phyloP scores from a whole-genome alignment of 2,329 filamentous ascomycete species.

The Xylariaceae sp. region DNA sequence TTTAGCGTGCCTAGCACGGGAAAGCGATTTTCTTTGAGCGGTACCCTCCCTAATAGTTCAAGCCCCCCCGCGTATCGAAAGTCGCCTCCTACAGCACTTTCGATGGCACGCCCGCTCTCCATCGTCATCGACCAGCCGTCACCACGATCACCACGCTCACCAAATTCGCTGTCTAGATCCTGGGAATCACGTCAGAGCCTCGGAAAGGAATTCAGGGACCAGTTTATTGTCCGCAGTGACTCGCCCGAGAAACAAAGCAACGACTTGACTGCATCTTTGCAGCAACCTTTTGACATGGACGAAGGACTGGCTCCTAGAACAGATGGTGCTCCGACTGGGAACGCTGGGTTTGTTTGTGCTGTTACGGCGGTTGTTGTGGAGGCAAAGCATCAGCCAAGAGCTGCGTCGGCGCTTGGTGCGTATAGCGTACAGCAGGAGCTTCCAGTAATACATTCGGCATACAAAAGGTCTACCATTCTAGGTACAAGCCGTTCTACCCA shows the following conservation, averaged over 20 bases:
- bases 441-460: slow-evolving; percentile 13
- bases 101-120: slow-evolving; percentile 49
- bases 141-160: slow-evolving; percentile 30
- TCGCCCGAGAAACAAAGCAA: slow-evolving; percentile 4
- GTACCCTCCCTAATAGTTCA: slow-evolving; percentile 12
- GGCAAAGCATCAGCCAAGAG: slow-evolving; percentile 15
- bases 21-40: slow-evolving; percentile 43
- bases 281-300: too few species aligned
- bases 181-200: slow-evolving; percentile 5
- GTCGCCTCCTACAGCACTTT: slow-evolving; percentile 44
- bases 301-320: too few species aligned
- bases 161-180: slow-evolving; percentile 10
- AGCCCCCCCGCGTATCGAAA: slow-evolving; percentile 29
- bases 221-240: slow-evolving; percentile 1
- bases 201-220: slow-evolving; percentile 8
- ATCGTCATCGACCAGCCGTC: slow-evolving; percentile 53
- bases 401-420: slow-evolving; percentile 21
- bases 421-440: slow-evolving; percentile 14
- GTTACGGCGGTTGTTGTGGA: background rate
- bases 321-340: too few species aligned
- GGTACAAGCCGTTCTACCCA: slow-evolving; percentile 13
- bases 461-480: slow-evolving; percentile 16
- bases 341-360: background rate
- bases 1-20: slow-evolving; percentile 50
- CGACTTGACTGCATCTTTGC: background rate